These are phyloP conservation scores for Raffaelea arxii DNA, from an alignment of 2,329 filamentous ascomycete genomes.

Conservation along the genomic window DNA sequence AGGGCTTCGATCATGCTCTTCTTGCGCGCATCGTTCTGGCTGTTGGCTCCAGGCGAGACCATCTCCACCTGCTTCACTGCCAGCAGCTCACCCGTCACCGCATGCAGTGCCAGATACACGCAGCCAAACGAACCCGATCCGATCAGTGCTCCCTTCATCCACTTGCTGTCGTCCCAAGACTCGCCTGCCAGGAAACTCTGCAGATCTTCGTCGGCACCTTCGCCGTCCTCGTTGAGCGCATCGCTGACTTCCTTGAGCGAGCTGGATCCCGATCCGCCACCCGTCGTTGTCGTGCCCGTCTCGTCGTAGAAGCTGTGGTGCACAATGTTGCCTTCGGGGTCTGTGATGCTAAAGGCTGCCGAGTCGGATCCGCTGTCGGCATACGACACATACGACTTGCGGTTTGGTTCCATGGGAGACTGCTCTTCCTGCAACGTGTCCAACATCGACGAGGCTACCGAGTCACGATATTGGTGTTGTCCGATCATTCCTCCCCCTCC, in stretches of 20 bases:
- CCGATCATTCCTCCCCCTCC: background rate
- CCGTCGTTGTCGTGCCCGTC: conserved; percentile 38
- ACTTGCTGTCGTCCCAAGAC: conserved; percentile 94
- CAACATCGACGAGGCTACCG: conserved; percentile 77
- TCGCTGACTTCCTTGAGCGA: conserved; percentile 78
- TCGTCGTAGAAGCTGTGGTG: conserved; percentile 81
- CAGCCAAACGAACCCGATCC: conserved; percentile 94
- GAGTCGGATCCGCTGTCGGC: conserved; percentile 66
- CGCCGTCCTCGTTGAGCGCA: conserved; percentile 80
- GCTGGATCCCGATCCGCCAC: conserved; percentile 42
- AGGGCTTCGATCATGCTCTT: conserved; percentile 97
- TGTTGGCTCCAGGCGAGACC: conserved; percentile 66
- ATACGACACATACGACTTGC: conserved; percentile 93
- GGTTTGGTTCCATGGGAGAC: conserved; percentile 75
- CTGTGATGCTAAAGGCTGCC: conserved; percentile 60
- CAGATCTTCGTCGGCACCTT: conserved; percentile 82
- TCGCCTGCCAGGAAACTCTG: conserved; percentile 85
- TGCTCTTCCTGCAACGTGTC: conserved; percentile 81
- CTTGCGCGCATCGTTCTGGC: conserved; percentile 79
- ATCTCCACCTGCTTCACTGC: conserved; percentile 97
- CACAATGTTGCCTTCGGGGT: conserved; percentile 62
- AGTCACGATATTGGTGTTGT: conserved; percentile 67
- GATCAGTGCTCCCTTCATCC: conserved; percentile 98
- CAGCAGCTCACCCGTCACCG: conserved; percentile 92
- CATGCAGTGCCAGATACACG: conserved; percentile 89